Percentiles rank a stretch among this genome's conserved stretches.
These are phyloP conservation scores for Acacia melanoxylon DNA, from an alignment of 306 rosid genomes.

Conservation along the genomic window DNA sequence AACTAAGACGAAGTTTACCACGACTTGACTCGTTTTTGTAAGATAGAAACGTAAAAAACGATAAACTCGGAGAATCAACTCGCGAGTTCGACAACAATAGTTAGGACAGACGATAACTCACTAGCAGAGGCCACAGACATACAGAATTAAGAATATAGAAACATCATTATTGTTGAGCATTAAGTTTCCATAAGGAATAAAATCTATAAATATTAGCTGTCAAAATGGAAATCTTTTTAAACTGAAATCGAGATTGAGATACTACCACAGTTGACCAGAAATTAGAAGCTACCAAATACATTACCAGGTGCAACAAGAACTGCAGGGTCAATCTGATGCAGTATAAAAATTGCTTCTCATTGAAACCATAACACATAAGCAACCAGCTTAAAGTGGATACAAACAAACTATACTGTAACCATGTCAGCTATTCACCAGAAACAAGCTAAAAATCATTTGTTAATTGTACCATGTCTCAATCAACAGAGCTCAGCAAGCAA, in stretches of 20 bases:
- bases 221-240: constrained; percentile 18
- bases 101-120: neutral
- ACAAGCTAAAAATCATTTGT: neutral
- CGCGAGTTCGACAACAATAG: too few species aligned
- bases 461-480: constrained; percentile 2
- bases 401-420: neutral
- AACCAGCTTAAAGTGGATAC: neutral
- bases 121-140: neutral
- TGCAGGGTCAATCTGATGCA: neutral
- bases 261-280: neutral
- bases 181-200: neutral
- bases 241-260: neutral
- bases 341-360: constrained; percentile 1
- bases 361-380: neutral
- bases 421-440: constrained; percentile 11
- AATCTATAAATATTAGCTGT: neutral
- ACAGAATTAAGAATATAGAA: constrained; percentile 4
- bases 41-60: too few species aligned
- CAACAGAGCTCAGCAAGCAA: neutral
- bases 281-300: constrained; percentile 7
- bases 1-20: too few species aligned
- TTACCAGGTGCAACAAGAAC: constrained; percentile 16
- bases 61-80: too few species aligned
- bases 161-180: neutral
- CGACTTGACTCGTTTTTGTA: too few species aligned